Evolutionary conservation across 257 asterid species (phyloP).

Genomic region (Knoxia roxburghii): DNA sequence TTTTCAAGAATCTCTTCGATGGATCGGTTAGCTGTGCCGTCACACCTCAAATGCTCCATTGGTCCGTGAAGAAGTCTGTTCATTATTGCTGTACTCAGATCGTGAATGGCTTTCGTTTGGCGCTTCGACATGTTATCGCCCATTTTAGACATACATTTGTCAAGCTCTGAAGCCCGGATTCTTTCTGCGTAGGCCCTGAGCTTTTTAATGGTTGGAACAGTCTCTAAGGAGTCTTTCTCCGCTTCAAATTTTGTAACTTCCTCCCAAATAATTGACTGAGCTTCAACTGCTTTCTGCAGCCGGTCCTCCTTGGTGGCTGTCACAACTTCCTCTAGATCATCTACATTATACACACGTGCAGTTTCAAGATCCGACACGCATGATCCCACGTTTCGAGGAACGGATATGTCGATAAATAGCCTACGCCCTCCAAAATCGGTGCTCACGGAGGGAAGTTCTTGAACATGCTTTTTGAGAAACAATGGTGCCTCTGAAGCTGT

Average conservation of each 20-base stretch:
- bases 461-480: constrained; percentile 64
- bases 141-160: constrained; percentile 68
- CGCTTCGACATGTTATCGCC: constrained; percentile 51
- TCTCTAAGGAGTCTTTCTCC: constrained; percentile 78
- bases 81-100: constrained; percentile 63
- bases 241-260: constrained; percentile 76
- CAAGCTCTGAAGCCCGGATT: constrained; percentile 74
- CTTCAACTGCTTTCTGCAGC: constrained; percentile 67
- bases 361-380: constrained; percentile 53
- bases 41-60: constrained; percentile 80
- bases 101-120: constrained; percentile 66
- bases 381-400: constrained; percentile 82
- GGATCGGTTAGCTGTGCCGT: constrained; percentile 45
- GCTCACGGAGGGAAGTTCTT: constrained; percentile 41
- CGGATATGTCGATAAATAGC: constrained; percentile 78
- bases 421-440: constrained; percentile 43
- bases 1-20: constrained; percentile 59
- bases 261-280: constrained; percentile 56
- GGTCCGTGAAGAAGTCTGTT: constrained; percentile 89
- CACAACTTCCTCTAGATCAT: constrained; percentile 88
- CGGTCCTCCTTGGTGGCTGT: constrained; percentile 79
- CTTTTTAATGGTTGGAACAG: constrained; percentile 87
- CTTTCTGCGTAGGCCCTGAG: constrained; percentile 81
- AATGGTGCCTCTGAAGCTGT: constrained; percentile 63
- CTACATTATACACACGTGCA: constrained; percentile 67